A percentile compares a stretch with the other conserved stretches of the same genome.
These are phyloP conservation scores for Colletotrichum shisoi DNA, from an alignment of 2,329 filamentous ascomycete species.

Conservation along the genomic window DNA sequence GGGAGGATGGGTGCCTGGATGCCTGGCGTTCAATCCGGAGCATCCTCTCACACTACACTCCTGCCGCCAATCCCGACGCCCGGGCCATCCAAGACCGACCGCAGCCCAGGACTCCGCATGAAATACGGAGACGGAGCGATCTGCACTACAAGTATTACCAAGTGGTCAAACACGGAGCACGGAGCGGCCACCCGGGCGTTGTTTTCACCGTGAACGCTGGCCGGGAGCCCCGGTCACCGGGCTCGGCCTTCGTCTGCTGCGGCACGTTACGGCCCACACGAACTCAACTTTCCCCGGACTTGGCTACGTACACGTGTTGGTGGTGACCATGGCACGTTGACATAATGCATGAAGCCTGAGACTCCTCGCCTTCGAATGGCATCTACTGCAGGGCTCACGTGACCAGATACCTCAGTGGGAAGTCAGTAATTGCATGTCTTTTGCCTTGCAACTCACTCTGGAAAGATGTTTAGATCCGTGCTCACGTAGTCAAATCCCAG, in stretches of 20 bases:
- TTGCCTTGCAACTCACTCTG: too few species aligned
- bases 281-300: constrained; percentile 8
- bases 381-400: too few species aligned
- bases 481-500: not conserved
- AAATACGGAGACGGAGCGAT: not conserved
- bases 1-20: not conserved
- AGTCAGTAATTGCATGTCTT: too few species aligned
- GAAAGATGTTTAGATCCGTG: not conserved
- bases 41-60: not conserved
- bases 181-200: constrained; percentile 8
- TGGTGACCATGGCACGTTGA: too few species aligned
- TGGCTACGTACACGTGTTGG: not conserved
- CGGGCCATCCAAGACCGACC: constrained; percentile 4
- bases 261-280: not conserved
- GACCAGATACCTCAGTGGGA: too few species aligned
- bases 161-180: not conserved
- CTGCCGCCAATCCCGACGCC: not conserved
- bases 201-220: not conserved
- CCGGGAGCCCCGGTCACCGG: not conserved
- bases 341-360: not conserved
- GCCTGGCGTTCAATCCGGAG: not conserved
- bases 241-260: not conserved
- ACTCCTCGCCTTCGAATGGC: not conserved
- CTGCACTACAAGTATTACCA: not conserved
- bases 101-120: not conserved